phyloP scores from a whole-genome alignment of 768 basidiomycete species.

The Exidia glandulosa region DNA sequence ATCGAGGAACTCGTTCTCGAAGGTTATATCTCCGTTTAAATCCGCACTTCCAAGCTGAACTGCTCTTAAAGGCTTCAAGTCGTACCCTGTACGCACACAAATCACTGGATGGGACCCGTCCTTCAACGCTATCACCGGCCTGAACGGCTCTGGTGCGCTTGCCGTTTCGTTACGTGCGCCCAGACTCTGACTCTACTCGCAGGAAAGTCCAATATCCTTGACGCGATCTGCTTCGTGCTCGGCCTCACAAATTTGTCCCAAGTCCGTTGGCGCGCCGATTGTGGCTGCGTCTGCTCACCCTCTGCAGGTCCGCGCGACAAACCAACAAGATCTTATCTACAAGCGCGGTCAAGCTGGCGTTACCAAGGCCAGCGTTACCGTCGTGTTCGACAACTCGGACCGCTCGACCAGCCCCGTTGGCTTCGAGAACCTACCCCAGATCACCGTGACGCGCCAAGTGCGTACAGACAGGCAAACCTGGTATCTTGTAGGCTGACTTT shows the following conservation, averaged over 20 bases:
- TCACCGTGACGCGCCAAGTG: slow-evolving; percentile 95
- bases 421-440: slow-evolving; percentile 68
- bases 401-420: slow-evolving; percentile 73
- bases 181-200: slow-evolving; percentile 24
- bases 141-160: slow-evolving; percentile 22
- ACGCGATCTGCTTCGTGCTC: slow-evolving; percentile 97
- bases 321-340: slow-evolving; percentile 97
- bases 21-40: slow-evolving; percentile 31
- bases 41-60: not conserved
- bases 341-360: slow-evolving; percentile 97
- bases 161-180: slow-evolving; percentile 48
- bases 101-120: slow-evolving; percentile 96
- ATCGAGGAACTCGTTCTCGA: slow-evolving; percentile 95
- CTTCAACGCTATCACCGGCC: slow-evolving; percentile 96
- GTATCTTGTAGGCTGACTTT: not conserved
- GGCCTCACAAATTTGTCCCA: slow-evolving; percentile 97
- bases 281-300: not conserved
- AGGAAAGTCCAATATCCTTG: slow-evolving; percentile 97
- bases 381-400: slow-evolving; percentile 98
- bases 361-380: slow-evolving; percentile 94
- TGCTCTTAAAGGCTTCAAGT: slow-evolving; percentile 71
- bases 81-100: slow-evolving; percentile 90
- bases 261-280: slow-evolving; percentile 28
- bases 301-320: slow-evolving; percentile 78
- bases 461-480: slow-evolving; percentile 12